Evolutionary conservation across 2,329 filamentous ascomycete species (phyloP).

Genomic region (Ophiostoma sp.): DNA sequence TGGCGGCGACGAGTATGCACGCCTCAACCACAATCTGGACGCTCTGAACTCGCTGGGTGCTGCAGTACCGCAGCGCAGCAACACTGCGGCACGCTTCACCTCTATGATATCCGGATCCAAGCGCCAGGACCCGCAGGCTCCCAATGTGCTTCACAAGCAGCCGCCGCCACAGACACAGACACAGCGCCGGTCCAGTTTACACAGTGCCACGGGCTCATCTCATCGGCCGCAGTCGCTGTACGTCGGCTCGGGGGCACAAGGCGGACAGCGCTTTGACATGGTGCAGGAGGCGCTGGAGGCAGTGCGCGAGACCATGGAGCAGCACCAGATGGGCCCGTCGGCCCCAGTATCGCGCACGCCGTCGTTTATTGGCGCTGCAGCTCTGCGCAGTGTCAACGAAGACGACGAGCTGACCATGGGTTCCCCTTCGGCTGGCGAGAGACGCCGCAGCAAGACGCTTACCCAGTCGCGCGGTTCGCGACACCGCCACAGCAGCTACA

Average conservation of each 20-base stretch:
- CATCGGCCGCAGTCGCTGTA: background rate
- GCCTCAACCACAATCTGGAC: background rate
- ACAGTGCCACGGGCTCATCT: background rate
- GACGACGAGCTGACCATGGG: constrained; percentile 14
- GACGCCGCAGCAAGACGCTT: constrained; percentile 5
- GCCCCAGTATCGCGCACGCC: constrained; percentile 14
- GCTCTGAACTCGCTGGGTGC: background rate
- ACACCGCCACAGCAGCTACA: constrained; percentile 25
- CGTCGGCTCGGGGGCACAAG: background rate
- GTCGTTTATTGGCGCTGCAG: constrained; percentile 19
- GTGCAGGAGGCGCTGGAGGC: constrained; percentile 20
- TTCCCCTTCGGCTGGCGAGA: background rate
- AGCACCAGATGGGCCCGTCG: constrained; percentile 14
- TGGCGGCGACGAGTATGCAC: constrained; percentile 23
- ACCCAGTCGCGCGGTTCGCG: background rate
- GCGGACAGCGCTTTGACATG: constrained; percentile 20
- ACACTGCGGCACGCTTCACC: background rate
- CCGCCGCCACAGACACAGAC: background rate
- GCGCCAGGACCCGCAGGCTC: background rate
- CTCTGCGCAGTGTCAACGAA: constrained; percentile 21
- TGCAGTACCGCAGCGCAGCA: constrained; percentile 3
- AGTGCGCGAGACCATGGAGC: constrained; percentile 17
- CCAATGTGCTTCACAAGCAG: constrained; percentile 10
- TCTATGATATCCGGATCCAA: background rate
- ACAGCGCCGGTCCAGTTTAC: constrained; percentile 6